A percentile compares a stretch with the other conserved stretches of the same genome.
Evolutionary conservation across 2,329 filamentous ascomycete species (phyloP).

Genomic region (Fusarium zealandicum): DNA sequence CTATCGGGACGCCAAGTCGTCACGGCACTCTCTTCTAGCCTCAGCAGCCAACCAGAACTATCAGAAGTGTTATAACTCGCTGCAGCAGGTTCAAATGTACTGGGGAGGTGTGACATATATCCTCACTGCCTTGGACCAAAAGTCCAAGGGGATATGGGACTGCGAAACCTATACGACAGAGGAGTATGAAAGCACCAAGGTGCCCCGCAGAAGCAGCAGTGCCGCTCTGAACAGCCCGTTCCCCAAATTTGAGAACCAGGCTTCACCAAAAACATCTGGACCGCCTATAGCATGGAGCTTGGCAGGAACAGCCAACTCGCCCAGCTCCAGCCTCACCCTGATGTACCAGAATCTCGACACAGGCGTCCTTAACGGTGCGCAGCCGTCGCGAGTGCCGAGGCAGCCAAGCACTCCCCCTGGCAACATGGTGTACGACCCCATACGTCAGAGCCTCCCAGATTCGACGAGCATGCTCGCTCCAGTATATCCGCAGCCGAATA

Average conservation of each 20-base stretch:
- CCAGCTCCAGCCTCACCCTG: constrained; percentile 81
- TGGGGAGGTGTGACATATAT: constrained; percentile 91
- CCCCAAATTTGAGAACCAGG: constrained; percentile 53
- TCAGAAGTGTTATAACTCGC: constrained; percentile 82
- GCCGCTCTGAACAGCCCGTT: constrained; percentile 50
- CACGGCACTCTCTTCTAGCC: constrained; percentile 78
- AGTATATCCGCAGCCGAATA: constrained; percentile 57
- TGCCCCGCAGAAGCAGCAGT: constrained; percentile 54
- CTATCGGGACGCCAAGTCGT: constrained; percentile 47
- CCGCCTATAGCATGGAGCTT: constrained; percentile 80
- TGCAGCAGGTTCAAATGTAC: constrained; percentile 81
- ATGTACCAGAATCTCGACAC: constrained; percentile 69
- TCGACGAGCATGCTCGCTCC: constrained; percentile 56
- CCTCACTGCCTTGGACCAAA: constrained; percentile 83
- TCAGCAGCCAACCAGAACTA: constrained; percentile 88
- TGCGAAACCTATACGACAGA: constrained; percentile 72
- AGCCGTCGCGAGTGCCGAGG: constrained; percentile 15
- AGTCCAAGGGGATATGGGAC: constrained; percentile 85
- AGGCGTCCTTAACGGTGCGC: constrained; percentile 3
- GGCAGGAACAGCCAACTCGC: constrained; percentile 86
- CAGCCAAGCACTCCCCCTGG: constrained; percentile 60
- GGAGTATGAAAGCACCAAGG: constrained; percentile 77
- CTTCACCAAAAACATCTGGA: constrained; percentile 56
- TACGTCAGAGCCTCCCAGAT: constrained; percentile 63
- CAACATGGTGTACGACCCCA: constrained; percentile 68